These are phyloP conservation scores for Aspergillus unguis DNA, from an alignment of 2,329 filamentous ascomycete species.

Conservation along the genomic window DNA sequence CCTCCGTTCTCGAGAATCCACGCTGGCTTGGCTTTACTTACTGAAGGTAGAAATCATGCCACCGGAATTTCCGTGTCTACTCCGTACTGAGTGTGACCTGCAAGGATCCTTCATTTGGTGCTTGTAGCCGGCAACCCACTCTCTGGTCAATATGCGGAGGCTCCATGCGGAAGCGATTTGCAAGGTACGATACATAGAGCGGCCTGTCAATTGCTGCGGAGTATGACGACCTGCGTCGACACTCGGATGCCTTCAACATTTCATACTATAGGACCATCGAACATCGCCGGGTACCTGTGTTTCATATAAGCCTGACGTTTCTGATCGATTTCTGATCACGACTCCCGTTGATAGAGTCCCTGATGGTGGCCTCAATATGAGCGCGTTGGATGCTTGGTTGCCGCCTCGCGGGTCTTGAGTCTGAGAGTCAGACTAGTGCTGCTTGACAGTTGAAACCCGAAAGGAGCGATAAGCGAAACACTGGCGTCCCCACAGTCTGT, in stretches of 20 bases:
- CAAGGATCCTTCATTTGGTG: not conserved
- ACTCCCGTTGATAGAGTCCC: no score
- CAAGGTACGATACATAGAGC: constrained; percentile 6
- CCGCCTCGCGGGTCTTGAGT: not conserved
- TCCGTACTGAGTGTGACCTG: not conserved
- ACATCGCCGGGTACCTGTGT: no score
- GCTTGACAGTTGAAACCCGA: not conserved
- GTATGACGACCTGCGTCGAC: no score
- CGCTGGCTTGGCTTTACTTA: not conserved
- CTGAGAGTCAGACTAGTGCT: not conserved
- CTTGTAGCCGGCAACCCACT: not conserved
- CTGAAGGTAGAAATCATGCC: not conserved
- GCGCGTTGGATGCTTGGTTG: not conserved
- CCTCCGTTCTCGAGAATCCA: constrained; percentile 1
- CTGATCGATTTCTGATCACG: no score
- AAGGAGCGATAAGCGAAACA: constrained; percentile 1
- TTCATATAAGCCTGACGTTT: no score
- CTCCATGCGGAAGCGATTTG: constrained; percentile 16
- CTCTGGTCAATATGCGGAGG: constrained; percentile 4
- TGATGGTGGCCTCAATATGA: not conserved
- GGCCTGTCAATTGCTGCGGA: no score
- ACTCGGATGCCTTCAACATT: not conserved
- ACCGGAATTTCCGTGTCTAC: not conserved
- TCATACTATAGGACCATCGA: not conserved
- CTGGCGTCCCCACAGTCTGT: not conserved